phyloP scores from a whole-genome alignment of 106 monocot genomes.

The Posidonia australis region DNA sequence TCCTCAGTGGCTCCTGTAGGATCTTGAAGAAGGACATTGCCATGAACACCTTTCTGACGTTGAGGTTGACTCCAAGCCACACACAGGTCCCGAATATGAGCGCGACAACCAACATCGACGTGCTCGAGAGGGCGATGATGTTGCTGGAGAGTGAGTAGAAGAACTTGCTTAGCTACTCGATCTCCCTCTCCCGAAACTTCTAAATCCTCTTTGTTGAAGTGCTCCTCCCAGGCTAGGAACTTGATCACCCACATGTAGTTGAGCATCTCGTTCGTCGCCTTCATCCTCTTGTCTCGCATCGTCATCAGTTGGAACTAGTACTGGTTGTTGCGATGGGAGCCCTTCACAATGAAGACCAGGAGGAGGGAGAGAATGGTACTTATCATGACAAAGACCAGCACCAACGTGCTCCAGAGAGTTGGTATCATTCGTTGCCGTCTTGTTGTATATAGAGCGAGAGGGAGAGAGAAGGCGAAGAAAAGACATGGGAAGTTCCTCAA shows the following conservation, averaged over 20 bases:
- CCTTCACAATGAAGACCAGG: conserved; percentile 30
- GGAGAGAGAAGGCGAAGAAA: too few relatives aligned
- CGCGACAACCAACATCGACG: conserved; percentile 43
- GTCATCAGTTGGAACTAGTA: conserved; percentile 69
- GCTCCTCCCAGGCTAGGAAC: conserved; percentile 90
- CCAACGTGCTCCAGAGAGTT: too few relatives aligned
- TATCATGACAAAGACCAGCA: too few relatives aligned
- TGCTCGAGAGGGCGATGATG: conserved; percentile 69
- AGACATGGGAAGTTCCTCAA: too few relatives aligned
- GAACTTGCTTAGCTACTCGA: conserved; percentile 61
- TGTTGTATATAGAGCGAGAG: too few relatives aligned
- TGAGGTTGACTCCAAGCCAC: conserved; percentile 36
- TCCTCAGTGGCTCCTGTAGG: conserved; percentile 82
- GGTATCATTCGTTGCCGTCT: too few relatives aligned
- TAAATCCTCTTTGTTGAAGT: conserved; percentile 53
- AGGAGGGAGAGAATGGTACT: too few relatives aligned
- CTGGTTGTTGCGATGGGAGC: conserved; percentile 35
- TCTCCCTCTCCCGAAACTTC: conserved; percentile 43
- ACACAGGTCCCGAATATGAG: conserved; percentile 72
- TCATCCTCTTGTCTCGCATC: conserved; percentile 89
- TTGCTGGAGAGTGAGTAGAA: conserved; percentile 75
- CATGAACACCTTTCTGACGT: conserved; percentile 76
- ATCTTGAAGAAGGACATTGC: conserved; percentile 83
- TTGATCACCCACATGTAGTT: conserved; percentile 90
- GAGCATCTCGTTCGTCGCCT: conserved; percentile 94